Evolutionary conservation across 176 grass and related monocot genomes (phyloP).

Genomic region (Triticum aestivum): DNA sequence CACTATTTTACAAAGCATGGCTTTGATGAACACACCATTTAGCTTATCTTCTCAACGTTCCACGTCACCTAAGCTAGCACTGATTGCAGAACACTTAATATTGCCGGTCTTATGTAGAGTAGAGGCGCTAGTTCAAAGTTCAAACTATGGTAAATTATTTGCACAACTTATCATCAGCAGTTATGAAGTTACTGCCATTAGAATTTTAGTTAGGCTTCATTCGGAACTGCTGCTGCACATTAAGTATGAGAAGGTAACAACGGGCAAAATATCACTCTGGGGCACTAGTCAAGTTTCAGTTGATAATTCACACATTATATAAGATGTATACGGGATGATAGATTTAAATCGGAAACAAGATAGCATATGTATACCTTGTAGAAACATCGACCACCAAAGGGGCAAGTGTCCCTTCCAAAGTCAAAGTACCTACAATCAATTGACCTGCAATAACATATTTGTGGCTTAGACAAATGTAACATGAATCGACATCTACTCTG

Average conservation of each 20-base stretch:
- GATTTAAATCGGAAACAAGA: not conserved
- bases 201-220: not conserved
- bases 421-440: conserved; percentile 97
- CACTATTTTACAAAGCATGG: not conserved
- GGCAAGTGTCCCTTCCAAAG: conserved; percentile 77
- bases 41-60: not conserved
- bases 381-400: conserved; percentile 86
- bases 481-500: conserved; percentile 8
- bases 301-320: not conserved
- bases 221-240: not conserved
- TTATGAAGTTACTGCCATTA: not conserved
- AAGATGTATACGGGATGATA: not conserved
- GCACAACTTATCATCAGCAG: not conserved
- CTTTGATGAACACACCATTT: not conserved
- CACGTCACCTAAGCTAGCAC: not conserved
- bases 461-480: conserved; percentile 13
- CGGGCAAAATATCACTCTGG: not conserved
- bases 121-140: conserved; percentile 4
- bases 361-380: conserved; percentile 63
- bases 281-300: not conserved
- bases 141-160: conserved; percentile 26
- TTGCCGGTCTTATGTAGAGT: not conserved
- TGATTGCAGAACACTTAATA: not conserved
- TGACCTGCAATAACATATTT: conserved; percentile 53
- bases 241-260: conserved; percentile 5